phyloP scores from a whole-genome alignment of 768 basidiomycete genomes.

The Vishniacozyma victoriae region DNA sequence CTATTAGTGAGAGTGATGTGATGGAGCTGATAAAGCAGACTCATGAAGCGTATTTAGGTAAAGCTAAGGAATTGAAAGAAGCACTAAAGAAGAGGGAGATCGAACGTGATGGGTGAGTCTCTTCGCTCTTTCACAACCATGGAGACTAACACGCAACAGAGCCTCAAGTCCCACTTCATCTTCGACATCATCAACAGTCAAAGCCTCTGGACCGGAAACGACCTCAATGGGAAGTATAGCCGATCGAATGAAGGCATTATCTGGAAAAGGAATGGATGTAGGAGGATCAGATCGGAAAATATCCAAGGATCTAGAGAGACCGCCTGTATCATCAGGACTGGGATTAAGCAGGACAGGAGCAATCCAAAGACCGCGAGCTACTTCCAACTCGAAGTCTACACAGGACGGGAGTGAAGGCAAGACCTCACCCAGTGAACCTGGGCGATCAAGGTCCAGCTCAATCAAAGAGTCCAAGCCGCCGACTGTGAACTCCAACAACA shows the following conservation, averaged over 20 bases:
- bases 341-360: background rate
- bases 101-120: slow-evolving; percentile 41
- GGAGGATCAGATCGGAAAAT: slow-evolving; percentile 55
- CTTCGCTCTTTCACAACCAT: too few species aligned
- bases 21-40: slow-evolving; percentile 18
- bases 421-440: background rate
- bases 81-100: slow-evolving; percentile 50
- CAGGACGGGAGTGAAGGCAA: too few species aligned
- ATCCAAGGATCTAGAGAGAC: slow-evolving; percentile 54
- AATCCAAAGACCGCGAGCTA: too few species aligned
- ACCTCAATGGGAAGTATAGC: slow-evolving; percentile 66
- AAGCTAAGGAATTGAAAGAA: slow-evolving; percentile 52
- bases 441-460: too few species aligned
- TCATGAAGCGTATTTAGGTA: slow-evolving; percentile 42
- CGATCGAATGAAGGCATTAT: slow-evolving; percentile 70
- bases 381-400: too few species aligned
- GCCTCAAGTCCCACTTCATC: too few species aligned
- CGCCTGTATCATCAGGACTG: slow-evolving; percentile 10
- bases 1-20: background rate
- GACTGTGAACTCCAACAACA: too few species aligned
- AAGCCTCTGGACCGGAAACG: slow-evolving; percentile 49
- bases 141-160: background rate
- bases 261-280: slow-evolving; percentile 64
- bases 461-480: too few species aligned
- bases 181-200: too few species aligned